These are phyloP conservation scores for Paramecium sonneborni DNA, from an alignment of 73 alveolate species.

Conservation along the genomic window DNA sequence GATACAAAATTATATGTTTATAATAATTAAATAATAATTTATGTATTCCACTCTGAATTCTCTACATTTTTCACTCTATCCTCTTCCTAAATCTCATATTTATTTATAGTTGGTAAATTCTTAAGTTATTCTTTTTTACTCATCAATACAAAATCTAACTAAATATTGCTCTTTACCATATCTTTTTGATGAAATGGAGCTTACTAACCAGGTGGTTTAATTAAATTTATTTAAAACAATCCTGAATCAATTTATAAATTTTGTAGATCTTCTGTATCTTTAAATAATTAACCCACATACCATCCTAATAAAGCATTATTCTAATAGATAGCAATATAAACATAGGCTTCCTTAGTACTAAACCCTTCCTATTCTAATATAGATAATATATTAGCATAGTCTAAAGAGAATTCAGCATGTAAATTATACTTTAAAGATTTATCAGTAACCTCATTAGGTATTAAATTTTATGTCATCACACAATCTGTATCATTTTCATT, in stretches of 20 bases:
- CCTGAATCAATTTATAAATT: constrained; percentile 11
- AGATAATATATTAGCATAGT: background rate
- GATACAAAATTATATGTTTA: background rate
- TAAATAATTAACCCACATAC: constrained; percentile 26
- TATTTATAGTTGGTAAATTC: background rate
- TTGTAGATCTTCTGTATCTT: background rate
- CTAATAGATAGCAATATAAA: constrained; percentile 26
- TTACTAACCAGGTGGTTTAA: constrained; percentile 44
- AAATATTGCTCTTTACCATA: constrained; percentile 18
- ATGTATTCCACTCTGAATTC: constrained; percentile 38
- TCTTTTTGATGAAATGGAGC: constrained; percentile 44
- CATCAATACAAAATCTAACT: background rate
- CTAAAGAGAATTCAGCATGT: constrained; percentile 25
- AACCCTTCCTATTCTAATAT: background rate
- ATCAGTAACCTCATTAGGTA: background rate
- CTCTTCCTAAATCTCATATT: background rate
- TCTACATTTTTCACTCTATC: background rate
- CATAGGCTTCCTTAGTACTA: background rate
- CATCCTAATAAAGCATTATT: constrained; percentile 44
- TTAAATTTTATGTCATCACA: background rate
- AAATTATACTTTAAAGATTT: background rate
- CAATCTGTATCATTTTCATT: constrained; percentile 38
- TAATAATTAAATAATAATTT: background rate
- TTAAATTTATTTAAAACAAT: background rate
- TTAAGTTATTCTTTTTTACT: background rate